phyloP scores from a whole-genome alignment of 768 basidiomycete species.

The Mrakia frigida region DNA sequence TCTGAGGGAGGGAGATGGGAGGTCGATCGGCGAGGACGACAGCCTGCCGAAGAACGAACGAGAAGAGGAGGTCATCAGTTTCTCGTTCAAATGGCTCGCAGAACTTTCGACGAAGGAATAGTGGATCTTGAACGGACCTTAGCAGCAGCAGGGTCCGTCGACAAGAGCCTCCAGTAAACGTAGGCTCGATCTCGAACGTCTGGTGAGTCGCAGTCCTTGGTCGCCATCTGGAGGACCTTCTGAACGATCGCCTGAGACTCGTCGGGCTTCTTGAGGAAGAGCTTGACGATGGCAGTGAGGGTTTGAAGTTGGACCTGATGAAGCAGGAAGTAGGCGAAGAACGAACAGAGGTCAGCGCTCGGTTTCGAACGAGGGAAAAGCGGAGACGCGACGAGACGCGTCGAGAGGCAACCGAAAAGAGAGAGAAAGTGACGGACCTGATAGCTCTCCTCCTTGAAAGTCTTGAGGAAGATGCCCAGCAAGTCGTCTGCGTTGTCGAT shows the following conservation, averaged over 20 bases:
- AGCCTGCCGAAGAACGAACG: slow-evolving; percentile 46
- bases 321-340: slow-evolving; percentile 36
- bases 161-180: slow-evolving; percentile 93
- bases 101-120: neutral
- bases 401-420: neutral
- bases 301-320: slow-evolving; percentile 51
- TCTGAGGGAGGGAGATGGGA: slow-evolving; percentile 86
- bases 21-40: slow-evolving; percentile 89
- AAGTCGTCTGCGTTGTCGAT: slow-evolving; percentile 96
- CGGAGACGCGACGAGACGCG: neutral
- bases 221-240: slow-evolving; percentile 83
- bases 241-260: slow-evolving; percentile 88
- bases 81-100: neutral
- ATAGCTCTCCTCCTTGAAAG: slow-evolving; percentile 89
- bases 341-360: slow-evolving; percentile 33
- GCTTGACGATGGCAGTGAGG: slow-evolving; percentile 90
- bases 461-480: slow-evolving; percentile 79
- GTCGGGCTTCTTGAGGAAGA: slow-evolving; percentile 93
- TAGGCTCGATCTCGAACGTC: slow-evolving; percentile 96
- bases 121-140: slow-evolving; percentile 56
- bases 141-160: slow-evolving; percentile 89
- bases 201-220: slow-evolving; percentile 93
- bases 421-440: slow-evolving; percentile 53
- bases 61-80: neutral
- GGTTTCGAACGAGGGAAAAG: slow-evolving; percentile 47